Conservation (phyloP, 768 basidiomycete species). For the Auricularia sp. region DNA sequence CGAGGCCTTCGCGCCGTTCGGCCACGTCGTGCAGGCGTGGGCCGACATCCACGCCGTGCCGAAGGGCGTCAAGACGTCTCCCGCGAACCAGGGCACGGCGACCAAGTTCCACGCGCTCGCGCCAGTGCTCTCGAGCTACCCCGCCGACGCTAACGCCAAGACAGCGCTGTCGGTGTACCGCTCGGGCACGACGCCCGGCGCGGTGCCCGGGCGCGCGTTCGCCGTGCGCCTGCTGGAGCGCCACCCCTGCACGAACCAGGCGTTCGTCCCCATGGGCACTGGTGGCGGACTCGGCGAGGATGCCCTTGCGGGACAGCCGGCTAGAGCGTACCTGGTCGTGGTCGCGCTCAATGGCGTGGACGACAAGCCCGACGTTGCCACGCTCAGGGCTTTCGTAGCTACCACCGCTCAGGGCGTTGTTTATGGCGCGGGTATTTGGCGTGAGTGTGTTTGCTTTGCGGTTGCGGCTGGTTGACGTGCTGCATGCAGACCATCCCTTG, state of each 20-base stretch:
- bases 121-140: slow-evolving; percentile 57
- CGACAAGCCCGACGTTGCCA: slow-evolving; percentile 66
- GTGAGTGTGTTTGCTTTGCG: slow-evolving; percentile 42
- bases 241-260: slow-evolving; percentile 82
- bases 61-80: slow-evolving; percentile 57
- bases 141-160: slow-evolving; percentile 42
- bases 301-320: slow-evolving; percentile 22
- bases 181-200: slow-evolving; percentile 47
- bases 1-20: slow-evolving; percentile 81
- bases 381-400: slow-evolving; percentile 74
- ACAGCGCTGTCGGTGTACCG: slow-evolving; percentile 76
- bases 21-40: slow-evolving; percentile 86
- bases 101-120: slow-evolving; percentile 88
- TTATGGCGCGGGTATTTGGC: slow-evolving; percentile 81
- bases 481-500: slow-evolving; percentile 76
- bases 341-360: slow-evolving; percentile 72
- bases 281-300: slow-evolving; percentile 28
- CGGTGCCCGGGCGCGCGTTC: slow-evolving; percentile 36
- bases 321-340: slow-evolving; percentile 65
- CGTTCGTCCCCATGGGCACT: slow-evolving; percentile 87
- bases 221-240: slow-evolving; percentile 72
- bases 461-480: background rate
- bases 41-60: slow-evolving; percentile 54
- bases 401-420: slow-evolving; percentile 74
- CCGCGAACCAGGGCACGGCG: slow-evolving; percentile 85